Evolutionary conservation across 176 grass and related monocot species (phyloP), one percentile per base, ranked within the genome.

Genomic region (Ananas comosus): DNA sequence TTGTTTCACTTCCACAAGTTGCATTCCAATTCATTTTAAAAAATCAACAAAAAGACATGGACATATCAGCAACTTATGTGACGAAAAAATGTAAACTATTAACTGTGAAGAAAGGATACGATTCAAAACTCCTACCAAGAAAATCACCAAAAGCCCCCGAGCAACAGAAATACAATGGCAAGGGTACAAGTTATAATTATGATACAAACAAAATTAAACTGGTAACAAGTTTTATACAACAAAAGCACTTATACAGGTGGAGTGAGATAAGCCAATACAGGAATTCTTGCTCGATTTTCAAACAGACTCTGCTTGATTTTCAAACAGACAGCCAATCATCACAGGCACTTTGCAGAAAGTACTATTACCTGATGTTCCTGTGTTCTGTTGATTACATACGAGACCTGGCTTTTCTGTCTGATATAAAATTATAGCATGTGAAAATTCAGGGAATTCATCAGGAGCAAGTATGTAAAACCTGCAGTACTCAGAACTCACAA

Each of bases 391-490:
- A 56, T 25, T 21, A 50, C 28, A 28, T 68, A 16, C 56, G 56
- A 21, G 65, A 14, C 19, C 12, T 53, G 80, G 57, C 64, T 65
- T 74, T 76, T 21, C 64, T 74, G 51, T 64, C 11, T 76, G 61
- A 3, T 82, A 90, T 66, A 84, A 64, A 25, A 84, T 50, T 68
- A 82, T 76, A 78, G 78, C 86, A 90, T 87, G 80, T 12, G 83
- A 65, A 81, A 81, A 80, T 24, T 74, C 69, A 66, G 75, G 70
- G 18, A 0, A 9, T 48, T 73, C 82, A 73, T 64, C 22, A 47
- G 76, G 53, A 67, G 83, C 27, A 74, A 83, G 68, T 74, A 90
- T 70, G 71, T 90, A 77, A 33, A 90, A 75, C 0, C 63, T 53
- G 51, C 70, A 78, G 48, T 65, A 50, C 58, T 63, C 70, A 67